These are phyloP conservation scores for Polytrichum formosum DNA, from an alignment of 225 moss, liverwort and hornwort genomes.

Conservation along the genomic window DNA sequence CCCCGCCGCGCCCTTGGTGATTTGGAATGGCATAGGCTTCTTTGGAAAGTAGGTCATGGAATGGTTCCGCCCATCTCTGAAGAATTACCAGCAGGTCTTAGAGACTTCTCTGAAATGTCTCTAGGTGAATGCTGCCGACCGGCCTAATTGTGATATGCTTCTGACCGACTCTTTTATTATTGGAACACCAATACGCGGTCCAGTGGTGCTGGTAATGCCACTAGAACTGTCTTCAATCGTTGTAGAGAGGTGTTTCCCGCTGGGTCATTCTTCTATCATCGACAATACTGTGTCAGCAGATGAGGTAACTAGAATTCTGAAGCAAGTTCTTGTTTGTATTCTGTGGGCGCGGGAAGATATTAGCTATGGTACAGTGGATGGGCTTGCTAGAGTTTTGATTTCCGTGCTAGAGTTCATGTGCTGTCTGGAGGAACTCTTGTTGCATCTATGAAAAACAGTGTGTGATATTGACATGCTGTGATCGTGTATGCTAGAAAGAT, in stretches of 20 bases:
- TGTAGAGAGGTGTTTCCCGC: slow-evolving; percentile 32
- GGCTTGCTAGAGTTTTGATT: no score
- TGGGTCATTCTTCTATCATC: no score
- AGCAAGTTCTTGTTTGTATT: no score
- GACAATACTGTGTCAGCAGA: no score
- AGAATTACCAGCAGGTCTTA: slow-evolving; percentile 43
- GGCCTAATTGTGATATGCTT: slow-evolving; percentile 68
- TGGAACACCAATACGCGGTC: slow-evolving; percentile 20
- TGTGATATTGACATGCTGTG: no score
- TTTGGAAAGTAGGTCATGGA: slow-evolving; percentile 82
- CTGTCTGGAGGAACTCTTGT: no score
- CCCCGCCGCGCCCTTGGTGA: slow-evolving; percentile 43
- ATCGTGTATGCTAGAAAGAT: no score
- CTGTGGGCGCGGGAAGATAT: no score
- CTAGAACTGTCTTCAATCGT: slow-evolving; percentile 44
- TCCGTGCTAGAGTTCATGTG: no score
- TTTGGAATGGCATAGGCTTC: slow-evolving; percentile 57
- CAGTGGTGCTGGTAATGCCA: slow-evolving; percentile 33
- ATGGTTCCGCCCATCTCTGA: slow-evolving; percentile 80
- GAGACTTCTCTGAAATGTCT: slow-evolving; percentile 75
- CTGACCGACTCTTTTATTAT: slow-evolving; percentile 71
- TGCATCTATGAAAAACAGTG: no score
- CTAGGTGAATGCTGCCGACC: slow-evolving; percentile 58
- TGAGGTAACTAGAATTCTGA: no score
- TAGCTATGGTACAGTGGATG: no score